A percentile compares a stretch with the other conserved stretches of the same genome.
Evolutionary conservation across 257 asterid genomes (phyloP).

Genomic region (Gynochthodes officinalis): DNA sequence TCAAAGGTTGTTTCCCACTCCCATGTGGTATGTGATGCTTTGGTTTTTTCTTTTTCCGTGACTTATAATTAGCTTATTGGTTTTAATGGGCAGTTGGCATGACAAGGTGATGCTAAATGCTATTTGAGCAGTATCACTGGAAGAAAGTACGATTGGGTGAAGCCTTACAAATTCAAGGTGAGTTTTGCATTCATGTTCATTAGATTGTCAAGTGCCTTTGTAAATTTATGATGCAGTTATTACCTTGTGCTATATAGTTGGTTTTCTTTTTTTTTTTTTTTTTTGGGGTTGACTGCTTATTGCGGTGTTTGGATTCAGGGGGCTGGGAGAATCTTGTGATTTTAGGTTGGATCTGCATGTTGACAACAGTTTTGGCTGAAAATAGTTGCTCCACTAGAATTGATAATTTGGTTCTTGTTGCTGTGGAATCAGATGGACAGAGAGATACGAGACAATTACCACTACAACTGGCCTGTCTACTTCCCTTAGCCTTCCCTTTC

Average conservation of each 20-base stretch:
- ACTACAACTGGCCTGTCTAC: constrained; percentile 87
- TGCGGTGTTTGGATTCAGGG: background rate
- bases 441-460: constrained; percentile 69
- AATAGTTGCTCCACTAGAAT: background rate
- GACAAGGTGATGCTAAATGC: constrained; percentile 89
- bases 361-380: background rate
- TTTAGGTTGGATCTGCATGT: no score
- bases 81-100: constrained; percentile 67
- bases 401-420: constrained; percentile 14
- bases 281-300: no score
- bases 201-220: no score
- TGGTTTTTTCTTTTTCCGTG: no score
- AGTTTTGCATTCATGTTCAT: background rate
- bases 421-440: constrained; percentile 85
- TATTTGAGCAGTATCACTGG: constrained; percentile 92
- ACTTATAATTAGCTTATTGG: background rate
- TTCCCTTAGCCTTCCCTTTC: constrained; percentile 33
- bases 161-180: constrained; percentile 82
- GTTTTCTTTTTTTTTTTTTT: background rate
- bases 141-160: constrained; percentile 71
- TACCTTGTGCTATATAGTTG: background rate
- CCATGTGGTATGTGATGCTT: no score
- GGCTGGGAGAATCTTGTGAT: no score
- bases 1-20: no score
- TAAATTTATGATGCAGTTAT: background rate